These are phyloP conservation scores for Saccharum officinarum DNA, from an alignment of 176 grass and related monocot genomes.

Conservation along the genomic window DNA sequence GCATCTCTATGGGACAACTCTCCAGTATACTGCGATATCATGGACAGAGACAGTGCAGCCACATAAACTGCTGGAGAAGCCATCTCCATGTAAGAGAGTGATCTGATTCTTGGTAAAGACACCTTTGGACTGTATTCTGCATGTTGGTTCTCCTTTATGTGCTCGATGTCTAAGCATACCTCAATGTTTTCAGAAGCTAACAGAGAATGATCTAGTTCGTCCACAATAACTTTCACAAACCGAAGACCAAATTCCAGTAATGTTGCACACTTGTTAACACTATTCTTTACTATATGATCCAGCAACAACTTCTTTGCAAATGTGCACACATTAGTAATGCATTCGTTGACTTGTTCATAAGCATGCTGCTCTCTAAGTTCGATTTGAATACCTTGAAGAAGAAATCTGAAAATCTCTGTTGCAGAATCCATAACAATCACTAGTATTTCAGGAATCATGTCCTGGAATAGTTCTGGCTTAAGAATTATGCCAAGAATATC, in stretches of 20 bases:
- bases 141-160: slow-evolving; percentile 39
- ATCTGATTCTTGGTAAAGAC: slow-evolving; percentile 23
- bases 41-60: slow-evolving; percentile 38
- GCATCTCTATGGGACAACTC: slow-evolving; percentile 31
- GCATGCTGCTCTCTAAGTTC: slow-evolving; percentile 38
- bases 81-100: slow-evolving; percentile 42
- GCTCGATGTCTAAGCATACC: slow-evolving; percentile 48
- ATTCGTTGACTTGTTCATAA: slow-evolving; percentile 31
- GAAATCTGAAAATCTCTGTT: slow-evolving; percentile 57
- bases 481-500: slow-evolving; percentile 60
- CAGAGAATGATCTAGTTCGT: slow-evolving; percentile 51
- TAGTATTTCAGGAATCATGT: slow-evolving; percentile 41
- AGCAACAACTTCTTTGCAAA: slow-evolving; percentile 60
- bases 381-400: slow-evolving; percentile 58
- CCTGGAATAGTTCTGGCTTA: slow-evolving; percentile 48
- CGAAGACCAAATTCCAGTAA: slow-evolving; percentile 45
- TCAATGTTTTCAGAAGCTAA: slow-evolving; percentile 38
- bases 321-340: slow-evolving; percentile 49
- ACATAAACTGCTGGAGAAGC: slow-evolving; percentile 61
- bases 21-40: slow-evolving; percentile 40
- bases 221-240: slow-evolving; percentile 41
- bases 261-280: slow-evolving; percentile 30
- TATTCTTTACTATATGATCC: slow-evolving; percentile 38
- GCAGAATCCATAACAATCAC: slow-evolving; percentile 42
- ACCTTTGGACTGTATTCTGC: slow-evolving; percentile 29